Percentiles rank a stretch among this genome's conserved stretches.
Conservation (phyloP, 2,329 filamentous ascomycete species). For the Apiospora arundinis region DNA sequence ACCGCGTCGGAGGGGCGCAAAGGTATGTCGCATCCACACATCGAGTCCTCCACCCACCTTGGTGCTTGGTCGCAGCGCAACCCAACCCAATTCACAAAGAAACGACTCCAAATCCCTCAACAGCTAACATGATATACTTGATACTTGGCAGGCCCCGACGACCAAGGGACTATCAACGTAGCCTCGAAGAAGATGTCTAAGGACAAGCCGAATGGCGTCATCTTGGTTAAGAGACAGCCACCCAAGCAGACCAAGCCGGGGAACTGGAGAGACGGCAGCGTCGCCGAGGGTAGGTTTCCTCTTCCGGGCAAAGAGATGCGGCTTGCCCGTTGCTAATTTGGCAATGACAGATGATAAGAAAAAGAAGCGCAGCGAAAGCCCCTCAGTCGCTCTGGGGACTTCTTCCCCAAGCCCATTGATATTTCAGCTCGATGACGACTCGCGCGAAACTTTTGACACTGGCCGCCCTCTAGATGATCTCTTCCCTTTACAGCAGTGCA, state of each 20-base stretch:
- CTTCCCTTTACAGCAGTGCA: constrained; percentile 83
- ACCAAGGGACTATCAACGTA: constrained; percentile 68
- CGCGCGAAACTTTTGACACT: constrained; percentile 80
- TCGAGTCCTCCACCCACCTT: background rate
- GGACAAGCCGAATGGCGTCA: constrained; percentile 50
- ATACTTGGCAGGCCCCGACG: constrained; percentile 47
- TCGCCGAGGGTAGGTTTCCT: constrained; percentile 62
- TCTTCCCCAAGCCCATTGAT: constrained; percentile 61
- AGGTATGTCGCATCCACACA: constrained; percentile 23
- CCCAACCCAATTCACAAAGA: constrained; percentile 21
- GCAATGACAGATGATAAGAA: constrained; percentile 52
- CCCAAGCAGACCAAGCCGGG: constrained; percentile 71
- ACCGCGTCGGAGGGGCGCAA: constrained; percentile 27
- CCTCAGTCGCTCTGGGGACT: constrained; percentile 45
- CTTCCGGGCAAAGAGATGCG: too few species aligned
- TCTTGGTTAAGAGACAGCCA: constrained; percentile 68
- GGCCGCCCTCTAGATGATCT: constrained; percentile 82
- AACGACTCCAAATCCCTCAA: constrained; percentile 26
- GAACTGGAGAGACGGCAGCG: constrained; percentile 73
- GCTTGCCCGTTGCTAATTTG: background rate
- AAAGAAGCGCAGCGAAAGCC: constrained; percentile 48
- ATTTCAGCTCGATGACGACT: constrained; percentile 75
- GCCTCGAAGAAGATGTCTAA: constrained; percentile 62
- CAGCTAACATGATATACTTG: background rate
- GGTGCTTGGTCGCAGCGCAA: constrained; percentile 19